phyloP scores from a whole-genome alignment of 805 yeast species.

The Candida maesae region DNA sequence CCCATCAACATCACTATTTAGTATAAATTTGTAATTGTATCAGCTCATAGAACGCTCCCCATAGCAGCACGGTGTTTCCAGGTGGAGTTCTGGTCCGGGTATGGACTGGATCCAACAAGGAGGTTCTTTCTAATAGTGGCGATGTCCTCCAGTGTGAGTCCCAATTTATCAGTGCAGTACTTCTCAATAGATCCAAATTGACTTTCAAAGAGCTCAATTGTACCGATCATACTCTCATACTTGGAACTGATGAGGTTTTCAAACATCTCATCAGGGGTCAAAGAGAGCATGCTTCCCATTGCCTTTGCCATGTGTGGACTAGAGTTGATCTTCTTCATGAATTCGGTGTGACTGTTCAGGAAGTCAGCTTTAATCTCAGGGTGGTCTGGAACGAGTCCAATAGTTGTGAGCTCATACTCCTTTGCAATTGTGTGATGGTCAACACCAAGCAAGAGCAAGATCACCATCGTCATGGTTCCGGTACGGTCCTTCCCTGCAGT shows the following conservation, averaged over 20 bases:
- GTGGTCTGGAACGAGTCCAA: constrained; percentile 53
- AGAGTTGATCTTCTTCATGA: constrained; percentile 1
- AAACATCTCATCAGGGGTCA: constrained; percentile 45
- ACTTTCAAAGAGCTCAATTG: constrained; percentile 48
- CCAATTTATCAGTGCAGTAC: constrained; percentile 43
- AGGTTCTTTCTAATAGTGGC: constrained; percentile 32
- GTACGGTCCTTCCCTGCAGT: constrained; percentile 88
- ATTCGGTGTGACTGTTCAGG: constrained; percentile 16
- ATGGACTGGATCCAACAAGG: constrained; percentile 18
- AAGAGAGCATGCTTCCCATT: constrained; percentile 1
- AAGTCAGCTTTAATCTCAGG: constrained; percentile 20
- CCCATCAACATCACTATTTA: no score
- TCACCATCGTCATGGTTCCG: constrained; percentile 67
- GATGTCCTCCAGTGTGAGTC: constrained; percentile 44
- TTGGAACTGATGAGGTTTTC: constrained; percentile 57
- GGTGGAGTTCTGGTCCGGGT: constrained; percentile 14
- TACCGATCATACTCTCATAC: constrained; percentile 65
- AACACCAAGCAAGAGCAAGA: constrained; percentile 60
- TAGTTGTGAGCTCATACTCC: constrained; percentile 73
- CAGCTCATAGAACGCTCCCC: constrained; percentile 10
- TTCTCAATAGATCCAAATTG: constrained; percentile 52
- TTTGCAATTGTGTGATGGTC: constrained; percentile 61
- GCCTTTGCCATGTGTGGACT: constrained; percentile 4
- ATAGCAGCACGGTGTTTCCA: constrained; percentile 25
- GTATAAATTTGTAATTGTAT: no score